Evolutionary conservation across 208 protist species (phyloP).

Genomic region (Naegleria lovaniensis): DNA sequence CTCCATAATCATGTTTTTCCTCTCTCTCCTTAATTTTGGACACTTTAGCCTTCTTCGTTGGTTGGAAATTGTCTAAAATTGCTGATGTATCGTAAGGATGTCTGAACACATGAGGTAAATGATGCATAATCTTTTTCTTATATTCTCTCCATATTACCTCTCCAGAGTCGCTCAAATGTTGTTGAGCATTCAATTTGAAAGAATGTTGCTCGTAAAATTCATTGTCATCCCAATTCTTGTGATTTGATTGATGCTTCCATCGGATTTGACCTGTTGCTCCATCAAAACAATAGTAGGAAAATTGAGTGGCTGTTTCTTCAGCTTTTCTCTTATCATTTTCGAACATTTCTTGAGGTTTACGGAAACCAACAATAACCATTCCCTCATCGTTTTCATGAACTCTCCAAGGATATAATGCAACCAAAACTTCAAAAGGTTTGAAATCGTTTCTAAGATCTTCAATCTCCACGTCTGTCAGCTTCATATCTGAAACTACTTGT

Average conservation of each 20-base stretch:
- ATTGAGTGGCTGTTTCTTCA: constrained; percentile 34
- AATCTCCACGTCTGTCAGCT: not conserved
- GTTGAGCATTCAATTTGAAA: not conserved
- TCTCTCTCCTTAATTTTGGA: constrained; percentile 55
- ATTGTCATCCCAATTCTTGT: constrained; percentile 8
- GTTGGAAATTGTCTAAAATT: not conserved
- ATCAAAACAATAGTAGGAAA: constrained; percentile 62
- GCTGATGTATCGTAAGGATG: not conserved
- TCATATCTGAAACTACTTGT: not conserved
- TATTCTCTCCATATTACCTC: constrained; percentile 27
- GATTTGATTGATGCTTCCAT: constrained; percentile 62
- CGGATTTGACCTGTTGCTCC: constrained; percentile 55
- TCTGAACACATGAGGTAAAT: constrained; percentile 12
- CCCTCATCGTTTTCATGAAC: constrained; percentile 63
- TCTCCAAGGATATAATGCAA: constrained; percentile 65
- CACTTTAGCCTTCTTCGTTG: not conserved
- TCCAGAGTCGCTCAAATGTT: constrained; percentile 31
- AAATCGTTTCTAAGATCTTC: not conserved
- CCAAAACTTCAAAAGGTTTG: constrained; percentile 43
- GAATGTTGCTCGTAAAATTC: not conserved
- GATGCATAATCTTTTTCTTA: not conserved
- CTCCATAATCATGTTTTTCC: constrained; percentile 62
- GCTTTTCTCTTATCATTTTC: not conserved
- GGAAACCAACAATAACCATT: constrained; percentile 54
- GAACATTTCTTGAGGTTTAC: constrained; percentile 36